Base-by-base conservation (phyloP, 345 rosid genomes). In the Brassica carinata region DNA sequence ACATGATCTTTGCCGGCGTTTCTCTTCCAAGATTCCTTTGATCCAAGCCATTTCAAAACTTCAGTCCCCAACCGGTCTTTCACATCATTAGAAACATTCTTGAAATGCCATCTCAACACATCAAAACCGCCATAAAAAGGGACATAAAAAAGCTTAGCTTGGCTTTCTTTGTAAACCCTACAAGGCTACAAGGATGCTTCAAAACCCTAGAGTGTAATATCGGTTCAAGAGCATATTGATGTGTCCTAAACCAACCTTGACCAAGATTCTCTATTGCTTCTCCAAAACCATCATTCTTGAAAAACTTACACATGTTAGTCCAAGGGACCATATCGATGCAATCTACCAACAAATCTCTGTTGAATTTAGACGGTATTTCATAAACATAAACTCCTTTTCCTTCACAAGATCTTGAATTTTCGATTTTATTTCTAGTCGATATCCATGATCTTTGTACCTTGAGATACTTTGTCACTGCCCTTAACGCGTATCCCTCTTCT, bases 101-200 rank as follows among this genome's bases (percentile, higher is more conserved):
- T 90, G 83, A 88, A 89, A 78, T 93, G 95, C 93, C 95, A 91
- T 74, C 95, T 82, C 73, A 91, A 66, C 66, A 91, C 85, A 82
- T 91, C 94, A 11, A 91, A 73, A 31, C 98, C 92, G 3, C 90
- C 97, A 67, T 86, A 90, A 30, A 72, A 91, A 1, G 94, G 95
- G 8, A 91, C 97, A 79, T 88, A 91, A 43, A 88, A 93, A 6
- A 93, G 80, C 79, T 86, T 91, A 4, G 93, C 95, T 80, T 88
- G 84, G 51, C 69, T 79, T 69, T 87, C 90, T 7, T 86, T 66
- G 78, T 85, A 85, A 77, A 90, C 94, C 85, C 98, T 81, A 89
- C 92, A 91, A 0, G 51, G 30, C 98, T 81, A 89, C 92, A 91
- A 0, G 51, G 30, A 36, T 67, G 71, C 71, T 67, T 67, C 15